Evolutionary conservation across 345 rosid genomes (phyloP).

Genomic region (Fremontodendron californicum): DNA sequence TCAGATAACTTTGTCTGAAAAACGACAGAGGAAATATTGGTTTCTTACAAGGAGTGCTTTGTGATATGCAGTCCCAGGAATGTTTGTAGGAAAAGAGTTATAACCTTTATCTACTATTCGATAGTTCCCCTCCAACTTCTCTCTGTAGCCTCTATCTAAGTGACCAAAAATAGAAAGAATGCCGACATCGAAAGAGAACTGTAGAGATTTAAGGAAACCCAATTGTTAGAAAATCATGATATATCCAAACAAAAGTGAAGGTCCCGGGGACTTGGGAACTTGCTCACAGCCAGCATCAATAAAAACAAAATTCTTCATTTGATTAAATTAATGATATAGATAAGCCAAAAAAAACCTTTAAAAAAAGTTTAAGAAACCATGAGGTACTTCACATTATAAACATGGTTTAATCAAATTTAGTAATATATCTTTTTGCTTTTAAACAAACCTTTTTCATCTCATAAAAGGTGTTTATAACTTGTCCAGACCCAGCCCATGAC

Average conservation of each 20-base stretch:
- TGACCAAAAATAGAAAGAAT: slow-evolving; percentile 64
- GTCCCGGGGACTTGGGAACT: background rate
- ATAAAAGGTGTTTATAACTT: slow-evolving; percentile 50
- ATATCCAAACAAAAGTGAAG: slow-evolving; percentile 6
- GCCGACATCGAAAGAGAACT: slow-evolving; percentile 76
- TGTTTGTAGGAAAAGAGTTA: slow-evolving; percentile 64
- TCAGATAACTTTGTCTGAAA: background rate
- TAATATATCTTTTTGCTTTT: background rate
- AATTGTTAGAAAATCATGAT: slow-evolving; percentile 10
- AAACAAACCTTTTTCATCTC: slow-evolving; percentile 69
- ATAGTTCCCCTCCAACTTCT: slow-evolving; percentile 53
- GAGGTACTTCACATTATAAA: background rate
- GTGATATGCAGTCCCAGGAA: slow-evolving; percentile 69
- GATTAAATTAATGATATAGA: background rate
- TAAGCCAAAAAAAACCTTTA: background rate
- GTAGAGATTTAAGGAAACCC: slow-evolving; percentile 16
- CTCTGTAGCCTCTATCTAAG: slow-evolving; percentile 44
- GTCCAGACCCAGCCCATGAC: slow-evolving; percentile 34
- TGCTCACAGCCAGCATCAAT: background rate
- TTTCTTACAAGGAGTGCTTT: slow-evolving; percentile 62
- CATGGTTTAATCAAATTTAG: background rate
- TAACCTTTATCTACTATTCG: slow-evolving; percentile 68
- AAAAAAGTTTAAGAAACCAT: background rate
- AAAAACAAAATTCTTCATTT: background rate
- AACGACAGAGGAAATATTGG: background rate